Base-by-base conservation (phyloP, 495 filamentous ascomycete species). In the Apodospora peruviana region DNA sequence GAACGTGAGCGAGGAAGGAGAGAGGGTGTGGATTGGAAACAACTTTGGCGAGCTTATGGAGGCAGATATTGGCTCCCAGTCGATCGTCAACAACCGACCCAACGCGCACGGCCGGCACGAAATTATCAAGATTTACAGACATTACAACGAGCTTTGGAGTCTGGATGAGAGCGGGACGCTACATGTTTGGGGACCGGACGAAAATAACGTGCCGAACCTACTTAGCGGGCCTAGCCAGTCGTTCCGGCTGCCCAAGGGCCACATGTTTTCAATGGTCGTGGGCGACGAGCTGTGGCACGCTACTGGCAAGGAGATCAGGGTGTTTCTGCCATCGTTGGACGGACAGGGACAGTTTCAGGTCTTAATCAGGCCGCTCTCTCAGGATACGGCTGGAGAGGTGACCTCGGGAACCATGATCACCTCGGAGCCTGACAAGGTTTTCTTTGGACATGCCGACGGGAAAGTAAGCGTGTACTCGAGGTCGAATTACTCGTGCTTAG, bases 401-500 rank as follows among this genome's bases (percentile, higher is more conserved):
- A 95, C 90, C 1, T 90, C 89, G 14, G 90, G 90, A 0, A 77
- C 91, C 0, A 74, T 85, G 40, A 73, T 90, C 21, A 83, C 78
- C 25, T 79, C 80, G 38, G 82, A 93, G 44, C 82, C 88, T 1
- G 87, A 89, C 45, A 81, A 83, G 27, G 82, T 96, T 2, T 95
- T 88, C 66, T 85, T 98, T 53, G 94, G 94, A 3, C 93, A 98
- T 61, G 80, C 74, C 9, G 93, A 98, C 64, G 93, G 93, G 17
- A 97, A 97, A 64, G 82, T 98, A 19, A 91, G 87, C 49, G 81
- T 96, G 36, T 97, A 95, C 59, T 91, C 91, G 0, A 76, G 79
- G 10, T 72, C 72, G 8, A 81, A 88, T 57, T 90, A 86, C 50
- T 62, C 78, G 5, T 96, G 90, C 58, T 53, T 94, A 12, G 79